Percentiles rank a stretch among this genome's conserved stretches.
phyloP scores from a whole-genome alignment of 352 stramenopile species.

The Thraustochytrium striatum region DNA sequence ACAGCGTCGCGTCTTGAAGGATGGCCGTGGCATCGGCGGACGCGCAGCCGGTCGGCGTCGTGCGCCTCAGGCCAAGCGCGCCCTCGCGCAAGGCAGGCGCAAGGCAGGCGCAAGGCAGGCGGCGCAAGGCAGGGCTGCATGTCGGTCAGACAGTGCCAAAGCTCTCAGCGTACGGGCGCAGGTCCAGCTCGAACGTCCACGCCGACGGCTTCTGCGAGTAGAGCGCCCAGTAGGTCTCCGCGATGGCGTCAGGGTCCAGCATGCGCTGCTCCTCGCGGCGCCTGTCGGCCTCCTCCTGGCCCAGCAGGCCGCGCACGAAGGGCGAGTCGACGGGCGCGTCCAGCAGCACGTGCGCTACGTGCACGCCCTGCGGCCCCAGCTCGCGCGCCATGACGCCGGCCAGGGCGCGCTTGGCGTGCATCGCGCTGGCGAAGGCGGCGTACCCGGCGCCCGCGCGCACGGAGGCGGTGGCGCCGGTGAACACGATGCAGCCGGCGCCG shows the following conservation, averaged over 20 bases:
- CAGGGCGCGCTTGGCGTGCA: constrained; percentile 53
- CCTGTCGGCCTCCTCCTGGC: constrained; percentile 40
- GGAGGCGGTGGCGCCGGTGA: constrained; percentile 59
- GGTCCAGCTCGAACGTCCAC: constrained; percentile 59
- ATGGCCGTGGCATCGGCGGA: too few species aligned
- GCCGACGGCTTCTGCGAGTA: constrained; percentile 53
- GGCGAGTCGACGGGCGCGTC: constrained; percentile 55
- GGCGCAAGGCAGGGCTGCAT: not conserved
- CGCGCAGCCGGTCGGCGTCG: too few species aligned
- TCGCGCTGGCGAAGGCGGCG: constrained; percentile 58
- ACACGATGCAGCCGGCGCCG: constrained; percentile 55
- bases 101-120: not conserved
- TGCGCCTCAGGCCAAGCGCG: too few species aligned
- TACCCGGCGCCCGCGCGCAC: constrained; percentile 54
- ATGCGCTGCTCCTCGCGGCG: constrained; percentile 26
- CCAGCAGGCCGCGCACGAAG: constrained; percentile 9
- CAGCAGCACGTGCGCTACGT: constrained; percentile 59
- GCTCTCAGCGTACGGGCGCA: constrained; percentile 48
- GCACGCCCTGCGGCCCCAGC: constrained; percentile 56
- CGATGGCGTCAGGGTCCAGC: constrained; percentile 56
- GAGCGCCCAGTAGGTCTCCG: constrained; percentile 56
- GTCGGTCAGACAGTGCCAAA: not conserved
- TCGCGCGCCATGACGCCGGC: constrained; percentile 58
- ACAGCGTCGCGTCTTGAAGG: too few species aligned
- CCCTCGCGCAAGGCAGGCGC: too few species aligned